Base-by-base conservation (phyloP, 305 asterid species). In the Fraxinus latifolia region DNA sequence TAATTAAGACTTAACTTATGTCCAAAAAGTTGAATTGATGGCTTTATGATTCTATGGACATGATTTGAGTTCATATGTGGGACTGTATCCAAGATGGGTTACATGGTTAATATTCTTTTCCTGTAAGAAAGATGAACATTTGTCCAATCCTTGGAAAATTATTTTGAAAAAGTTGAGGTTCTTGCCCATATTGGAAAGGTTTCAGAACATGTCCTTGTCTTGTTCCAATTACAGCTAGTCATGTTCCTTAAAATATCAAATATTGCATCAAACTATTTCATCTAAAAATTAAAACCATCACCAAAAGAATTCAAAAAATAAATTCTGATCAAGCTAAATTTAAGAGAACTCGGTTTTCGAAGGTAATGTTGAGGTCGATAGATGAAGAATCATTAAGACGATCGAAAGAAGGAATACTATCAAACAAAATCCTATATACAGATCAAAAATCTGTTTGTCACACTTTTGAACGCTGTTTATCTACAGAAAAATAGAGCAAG, bases 191-290 rank as follows among this genome's bases (percentile, higher is more conserved):
- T 36, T 58, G 55, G 33, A 29, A 71, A 74, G 67, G 55, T 80
- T 80, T 75, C 15, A 82, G 86, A 76, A 81, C 77, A 73, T 76
- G 87, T 87, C 90, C 80, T 62, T 82, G 73, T 87, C 88, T 80
- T 83, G 65, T 72, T 78, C 85, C 77, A 27, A 75, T 82, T 53
- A 42, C 79, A 62, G 14, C 33, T 8, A 9, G n/a, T 11, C 33
- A 3, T 6, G 9, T 55, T n/a, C 25, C 67, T 55, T 55, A 5
- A 5, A 17, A 17, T 55, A 55, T 17, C 9, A 55, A 55, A 5
- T 55, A 55, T 50, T 7, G 25, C 11, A 55, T 17, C 27, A 17
- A 55, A 55, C 67, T 55, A 55, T 17, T 53, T 55, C 67, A 17
- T 55, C 67, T 17, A 17, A 55, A 50, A 17, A 55, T 17, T 55